phyloP scores from a whole-genome alignment of 2,329 filamentous ascomycete species.

The Fusarium chaquense region DNA sequence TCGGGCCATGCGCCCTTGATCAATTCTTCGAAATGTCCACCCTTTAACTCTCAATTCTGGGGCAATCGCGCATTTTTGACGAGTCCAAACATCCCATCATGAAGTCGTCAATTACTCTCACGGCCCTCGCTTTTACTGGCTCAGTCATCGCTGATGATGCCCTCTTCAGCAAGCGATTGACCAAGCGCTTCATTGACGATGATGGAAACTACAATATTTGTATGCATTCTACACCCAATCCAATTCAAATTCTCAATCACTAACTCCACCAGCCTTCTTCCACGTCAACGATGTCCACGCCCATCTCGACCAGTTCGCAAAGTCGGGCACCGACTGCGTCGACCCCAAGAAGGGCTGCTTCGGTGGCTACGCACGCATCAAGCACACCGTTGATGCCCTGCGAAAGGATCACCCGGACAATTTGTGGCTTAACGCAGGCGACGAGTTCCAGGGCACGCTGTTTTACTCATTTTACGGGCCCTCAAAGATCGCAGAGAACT shows the following conservation, averaged over 20 bases:
- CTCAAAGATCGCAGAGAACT: constrained; percentile 74
- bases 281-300: constrained; percentile 78
- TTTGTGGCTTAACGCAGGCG: constrained; percentile 73
- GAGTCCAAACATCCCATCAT: constrained; percentile 20
- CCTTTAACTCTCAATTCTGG: not conserved
- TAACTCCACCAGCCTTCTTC: constrained; percentile 64
- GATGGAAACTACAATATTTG: constrained; percentile 67
- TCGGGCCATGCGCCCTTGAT: constrained; percentile 14
- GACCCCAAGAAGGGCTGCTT: constrained; percentile 68
- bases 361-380: constrained; percentile 74
- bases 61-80: not conserved
- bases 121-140: constrained; percentile 46
- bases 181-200: constrained; percentile 63
- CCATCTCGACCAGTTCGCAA: constrained; percentile 72
- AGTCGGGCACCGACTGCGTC: constrained; percentile 72
- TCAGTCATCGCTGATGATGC: constrained; percentile 57
- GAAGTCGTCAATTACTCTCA: constrained; percentile 42
- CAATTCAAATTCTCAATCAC: not conserved
- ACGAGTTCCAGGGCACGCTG: constrained; percentile 76
- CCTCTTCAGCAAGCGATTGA: constrained; percentile 61
- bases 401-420: constrained; percentile 70
- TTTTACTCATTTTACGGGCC: constrained; percentile 76
- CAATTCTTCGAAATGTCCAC: not conserved
- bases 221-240: constrained; percentile 40
- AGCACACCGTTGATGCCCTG: constrained; percentile 68